Evolutionary conservation across 2,329 filamentous ascomycete species (phyloP), one percentile per base, ranked within the genome.

Genomic region (Aspergillus tamarii): DNA sequence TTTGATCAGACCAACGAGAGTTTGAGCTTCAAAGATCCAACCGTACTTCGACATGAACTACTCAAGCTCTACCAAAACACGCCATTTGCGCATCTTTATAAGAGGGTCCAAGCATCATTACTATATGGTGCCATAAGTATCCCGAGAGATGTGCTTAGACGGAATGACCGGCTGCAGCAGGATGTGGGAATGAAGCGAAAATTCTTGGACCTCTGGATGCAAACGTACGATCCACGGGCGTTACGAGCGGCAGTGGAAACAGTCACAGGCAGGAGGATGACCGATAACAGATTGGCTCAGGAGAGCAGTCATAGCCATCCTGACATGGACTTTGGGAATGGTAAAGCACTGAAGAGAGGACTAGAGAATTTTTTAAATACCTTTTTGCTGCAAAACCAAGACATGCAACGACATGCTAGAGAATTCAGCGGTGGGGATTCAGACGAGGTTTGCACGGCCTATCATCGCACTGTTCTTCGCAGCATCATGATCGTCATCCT

Each of bases 401-500:
- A 89, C 71, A 79, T 83, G 54, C 72, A 74, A 28, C 67, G 66
- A 26, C 52, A 58, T 16, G 41, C 61, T 8, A 64, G 66, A 14
- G 68, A 73, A 32, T 39, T 53, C 23, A 62, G 69, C 12, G 71
- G 66, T 11, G 74, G 78, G 34, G 77, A 81, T 56, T 78, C 79
- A 60, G 81, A 82, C 19, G 78, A 76, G 7, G 75, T 78, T 57
- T 79, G 74, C 21, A 84, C 80, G 78, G 78, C 79, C 32, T 87
- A 87, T 80, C 81, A 83, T 63, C 84, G 85, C 56, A 88, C 84
- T 3, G 77, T 86, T 14, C 77, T 87, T 46, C 83, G 86, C 39
- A 87, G 85, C 68, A 76, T 89, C 50, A 85, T 89, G 84, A 80
- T 89, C 2, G 78, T 89, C 56, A 78, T 84, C 60, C 78, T 90